Base-by-base conservation (phyloP, 2,329 filamentous ascomycete genomes). In the Aspergillus niger region DNA sequence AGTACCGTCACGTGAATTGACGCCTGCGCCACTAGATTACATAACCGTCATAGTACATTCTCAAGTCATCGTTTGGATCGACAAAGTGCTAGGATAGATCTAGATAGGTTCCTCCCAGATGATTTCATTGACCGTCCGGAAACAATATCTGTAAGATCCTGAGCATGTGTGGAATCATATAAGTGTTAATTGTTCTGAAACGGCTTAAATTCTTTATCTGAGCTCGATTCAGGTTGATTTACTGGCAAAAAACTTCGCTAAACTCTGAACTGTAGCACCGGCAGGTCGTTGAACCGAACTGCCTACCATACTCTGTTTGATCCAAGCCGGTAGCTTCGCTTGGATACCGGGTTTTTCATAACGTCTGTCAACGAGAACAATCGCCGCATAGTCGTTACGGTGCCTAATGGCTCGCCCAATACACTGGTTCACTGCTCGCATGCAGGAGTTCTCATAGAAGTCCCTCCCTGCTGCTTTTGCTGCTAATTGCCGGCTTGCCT, bases 341-440 rank as follows among this genome's bases (percentile, higher is more conserved):
- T 86, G 85, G 62, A 98, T 92, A 57, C 90, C 84, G 52, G 86
- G 82, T 28, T 84, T 86, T n/a, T 83, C 85, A 76, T 95, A 99
- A 55, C 95, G 82, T 64, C 85, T 82, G 76, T 99, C 95, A 36
- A 95, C 80, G 72, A 99, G 83, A 59, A 97, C 78, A 64, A 99
- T 97, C 15, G 90, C 88, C 4, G 95, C 95, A 77, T 96, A 98
- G 77, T 99, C 95, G 24, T 85, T 86, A 58, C 84, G 85, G 73
- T 99, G 95, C 50, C 95, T 83, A 69, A 99, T 97, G 1, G 92
- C 95, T 60, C 95, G 83, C 0, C 95, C 95, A 67, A 99, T 93
- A 72, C 91, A 95, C 80, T 99, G 95, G 74, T 99, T 99, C 4
- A 99, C 95, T 4, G 93, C 92, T 41, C 95, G 85, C 93, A 99